Percentiles rank a stretch among this genome's conserved stretches.
phyloP scores from a whole-genome alignment of 2,329 filamentous ascomycete genomes.

The Metarhizium sp. region DNA sequence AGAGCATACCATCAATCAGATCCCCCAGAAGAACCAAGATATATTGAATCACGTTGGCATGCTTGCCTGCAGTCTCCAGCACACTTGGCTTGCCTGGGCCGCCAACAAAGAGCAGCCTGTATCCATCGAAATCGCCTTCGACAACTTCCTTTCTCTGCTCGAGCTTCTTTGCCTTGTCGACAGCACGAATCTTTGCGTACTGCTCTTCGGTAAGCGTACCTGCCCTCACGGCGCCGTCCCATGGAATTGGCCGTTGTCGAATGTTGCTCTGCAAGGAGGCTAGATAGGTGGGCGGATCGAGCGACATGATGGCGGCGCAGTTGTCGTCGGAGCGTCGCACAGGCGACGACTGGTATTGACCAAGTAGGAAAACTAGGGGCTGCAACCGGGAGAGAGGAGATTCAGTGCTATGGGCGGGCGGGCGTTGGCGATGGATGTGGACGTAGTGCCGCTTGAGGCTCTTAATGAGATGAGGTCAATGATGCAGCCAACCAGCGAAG shows the following conservation, averaged over 20 bases:
- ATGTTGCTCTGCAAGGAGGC: conserved; percentile 92
- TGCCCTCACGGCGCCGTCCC: conserved; percentile 91
- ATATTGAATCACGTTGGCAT: conserved; percentile 88
- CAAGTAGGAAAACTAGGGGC: neutral
- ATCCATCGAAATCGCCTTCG: conserved; percentile 70
- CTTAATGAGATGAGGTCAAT: conserved; percentile 6
- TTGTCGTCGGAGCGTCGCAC: conserved; percentile 13
- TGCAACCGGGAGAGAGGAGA: neutral
- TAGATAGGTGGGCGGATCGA: conserved; percentile 83
- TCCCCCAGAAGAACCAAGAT: conserved; percentile 84
- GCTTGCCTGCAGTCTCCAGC: conserved; percentile 75
- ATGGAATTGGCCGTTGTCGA: conserved; percentile 87
- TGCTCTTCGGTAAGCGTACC: conserved; percentile 91
- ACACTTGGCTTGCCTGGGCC: conserved; percentile 60
- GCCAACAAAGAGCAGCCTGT: conserved; percentile 72
- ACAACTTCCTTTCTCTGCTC: conserved; percentile 80
- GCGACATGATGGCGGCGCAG: conserved; percentile 55
- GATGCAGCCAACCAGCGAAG: conserved; percentile 9
- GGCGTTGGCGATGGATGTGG: neutral
- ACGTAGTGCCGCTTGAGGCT: neutral
- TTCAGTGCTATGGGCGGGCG: neutral
- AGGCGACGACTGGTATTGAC: conserved; percentile 10
- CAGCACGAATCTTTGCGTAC: conserved; percentile 88
- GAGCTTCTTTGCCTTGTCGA: conserved; percentile 83
- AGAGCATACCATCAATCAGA: conserved; percentile 65